Percentiles rank a stretch among this genome's conserved stretches.
Conservation (phyloP, 352 stramenopile species). For the Albugo laibachii region DNA sequence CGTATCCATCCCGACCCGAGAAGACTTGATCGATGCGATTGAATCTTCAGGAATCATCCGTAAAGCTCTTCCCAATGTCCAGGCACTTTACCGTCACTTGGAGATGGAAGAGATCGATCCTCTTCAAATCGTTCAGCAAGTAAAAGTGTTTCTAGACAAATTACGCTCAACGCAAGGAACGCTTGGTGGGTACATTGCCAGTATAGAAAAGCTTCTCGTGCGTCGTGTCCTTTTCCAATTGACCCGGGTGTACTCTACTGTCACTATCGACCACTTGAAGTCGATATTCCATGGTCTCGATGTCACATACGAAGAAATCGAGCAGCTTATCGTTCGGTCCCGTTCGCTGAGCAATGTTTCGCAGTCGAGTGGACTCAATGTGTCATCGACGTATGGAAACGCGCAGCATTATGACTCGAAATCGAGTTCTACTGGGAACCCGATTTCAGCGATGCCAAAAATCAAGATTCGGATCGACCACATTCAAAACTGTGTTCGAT, state of each 20-base stretch:
- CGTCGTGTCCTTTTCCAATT: slow-evolving; percentile 70
- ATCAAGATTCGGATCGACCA: slow-evolving; percentile 75
- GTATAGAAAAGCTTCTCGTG: slow-evolving; percentile 46
- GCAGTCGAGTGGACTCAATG: slow-evolving; percentile 30
- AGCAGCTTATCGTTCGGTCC: slow-evolving; percentile 69
- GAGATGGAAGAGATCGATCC: slow-evolving; percentile 54
- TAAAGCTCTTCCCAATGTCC: slow-evolving; percentile 32
- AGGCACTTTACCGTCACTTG: slow-evolving; percentile 40
- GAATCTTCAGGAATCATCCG: slow-evolving; percentile 38
- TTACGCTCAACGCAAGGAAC: slow-evolving; percentile 15
- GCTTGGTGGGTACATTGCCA: slow-evolving; percentile 32
- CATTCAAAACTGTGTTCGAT: slow-evolving; percentile 64
- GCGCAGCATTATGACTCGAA: no score
- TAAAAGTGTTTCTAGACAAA: slow-evolving; percentile 36
- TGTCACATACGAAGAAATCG: slow-evolving; percentile 65
- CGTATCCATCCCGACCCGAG: slow-evolving; percentile 65
- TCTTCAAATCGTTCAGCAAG: slow-evolving; percentile 46
- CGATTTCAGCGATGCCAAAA: slow-evolving; percentile 34
- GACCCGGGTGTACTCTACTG: slow-evolving; percentile 71
- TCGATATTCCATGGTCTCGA: slow-evolving; percentile 73
- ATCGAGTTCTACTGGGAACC: slow-evolving; percentile 12
- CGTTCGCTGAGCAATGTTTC: slow-evolving; percentile 44
- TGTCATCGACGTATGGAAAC: slow-evolving; percentile 45
- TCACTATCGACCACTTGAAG: slow-evolving; percentile 63
- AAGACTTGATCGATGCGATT: slow-evolving; percentile 85